These are phyloP conservation scores for Beta corolliflora DNA, from an alignment of 179 eudicot species.

Conservation along the genomic window DNA sequence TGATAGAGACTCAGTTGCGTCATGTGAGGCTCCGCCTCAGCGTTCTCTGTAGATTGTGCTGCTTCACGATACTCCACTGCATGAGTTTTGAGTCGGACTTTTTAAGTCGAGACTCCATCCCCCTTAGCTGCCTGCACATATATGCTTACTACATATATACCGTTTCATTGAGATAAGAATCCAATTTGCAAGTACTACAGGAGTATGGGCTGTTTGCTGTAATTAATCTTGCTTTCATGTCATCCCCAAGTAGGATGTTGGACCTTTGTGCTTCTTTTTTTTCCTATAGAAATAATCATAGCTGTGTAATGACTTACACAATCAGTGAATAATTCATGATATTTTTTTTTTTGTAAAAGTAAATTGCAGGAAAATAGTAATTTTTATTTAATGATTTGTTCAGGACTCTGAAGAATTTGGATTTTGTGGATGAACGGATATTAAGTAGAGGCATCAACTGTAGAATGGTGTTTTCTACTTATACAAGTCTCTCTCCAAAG, in stretches of 20 bases:
- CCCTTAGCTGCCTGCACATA: background rate
- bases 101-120: background rate
- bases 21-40: too few relatives aligned
- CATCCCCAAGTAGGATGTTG: background rate
- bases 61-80: too few relatives aligned
- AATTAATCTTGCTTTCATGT: background rate
- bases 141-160: background rate
- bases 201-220: background rate
- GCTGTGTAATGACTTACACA: too few relatives aligned
- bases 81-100: too few relatives aligned
- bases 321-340: background rate
- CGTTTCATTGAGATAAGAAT: too few relatives aligned
- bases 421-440: background rate
- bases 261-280: background rate
- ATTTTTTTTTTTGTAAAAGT: background rate
- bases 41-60: too few relatives aligned
- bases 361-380: background rate
- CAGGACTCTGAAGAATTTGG: background rate
- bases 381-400: background rate
- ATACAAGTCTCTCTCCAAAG: background rate
- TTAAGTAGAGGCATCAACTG: background rate
- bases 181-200: background rate
- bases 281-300: too few relatives aligned
- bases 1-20: too few relatives aligned
- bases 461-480: background rate